Conservation (phyloP, 495 filamentous ascomycete species). For the Podospora anserina region DNA sequence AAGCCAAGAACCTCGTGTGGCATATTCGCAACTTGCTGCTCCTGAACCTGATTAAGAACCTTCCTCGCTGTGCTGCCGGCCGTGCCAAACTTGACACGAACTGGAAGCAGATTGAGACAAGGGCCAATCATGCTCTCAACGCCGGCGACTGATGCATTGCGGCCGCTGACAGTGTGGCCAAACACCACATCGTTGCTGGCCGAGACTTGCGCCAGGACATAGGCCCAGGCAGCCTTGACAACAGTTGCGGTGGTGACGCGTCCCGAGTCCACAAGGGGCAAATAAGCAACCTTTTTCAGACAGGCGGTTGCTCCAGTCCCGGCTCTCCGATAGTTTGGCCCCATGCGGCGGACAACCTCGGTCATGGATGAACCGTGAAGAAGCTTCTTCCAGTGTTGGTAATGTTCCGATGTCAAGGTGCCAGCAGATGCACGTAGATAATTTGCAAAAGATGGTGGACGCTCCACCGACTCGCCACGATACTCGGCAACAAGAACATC, state of each 20-base stretch:
- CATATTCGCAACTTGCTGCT: slow-evolving; percentile 54
- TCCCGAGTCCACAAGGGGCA: slow-evolving; percentile 20
- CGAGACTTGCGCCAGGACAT: slow-evolving; percentile 49
- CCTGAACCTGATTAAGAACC: slow-evolving; percentile 54
- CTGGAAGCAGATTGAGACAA: slow-evolving; percentile 59
- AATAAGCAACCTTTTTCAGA: slow-evolving; percentile 19
- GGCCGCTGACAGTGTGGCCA: slow-evolving; percentile 53
- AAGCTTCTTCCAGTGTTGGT: slow-evolving; percentile 54
- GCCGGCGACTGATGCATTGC: slow-evolving; percentile 52
- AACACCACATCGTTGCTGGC: slow-evolving; percentile 50
- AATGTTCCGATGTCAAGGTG: slow-evolving; percentile 27
- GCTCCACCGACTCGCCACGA: slow-evolving; percentile 44
- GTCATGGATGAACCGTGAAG: slow-evolving; percentile 50
- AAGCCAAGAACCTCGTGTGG: slow-evolving; percentile 50
- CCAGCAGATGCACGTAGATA: slow-evolving; percentile 54
- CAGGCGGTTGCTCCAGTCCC: neutral
- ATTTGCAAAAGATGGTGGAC: slow-evolving; percentile 49
- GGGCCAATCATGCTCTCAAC: slow-evolving; percentile 47
- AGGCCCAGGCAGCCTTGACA: slow-evolving; percentile 57
- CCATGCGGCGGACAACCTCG: slow-evolving; percentile 21
- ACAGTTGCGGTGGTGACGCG: slow-evolving; percentile 52
- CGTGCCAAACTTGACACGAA: slow-evolving; percentile 49
- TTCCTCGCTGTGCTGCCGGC: slow-evolving; percentile 28
- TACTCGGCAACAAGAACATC: slow-evolving; percentile 53
- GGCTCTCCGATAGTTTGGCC: slow-evolving; percentile 13